Evolutionary conservation across 2,329 filamentous ascomycete species (phyloP), one percentile per base, ranked within the genome.

Genomic region (Paraphaeosphaeria sporulosa): DNA sequence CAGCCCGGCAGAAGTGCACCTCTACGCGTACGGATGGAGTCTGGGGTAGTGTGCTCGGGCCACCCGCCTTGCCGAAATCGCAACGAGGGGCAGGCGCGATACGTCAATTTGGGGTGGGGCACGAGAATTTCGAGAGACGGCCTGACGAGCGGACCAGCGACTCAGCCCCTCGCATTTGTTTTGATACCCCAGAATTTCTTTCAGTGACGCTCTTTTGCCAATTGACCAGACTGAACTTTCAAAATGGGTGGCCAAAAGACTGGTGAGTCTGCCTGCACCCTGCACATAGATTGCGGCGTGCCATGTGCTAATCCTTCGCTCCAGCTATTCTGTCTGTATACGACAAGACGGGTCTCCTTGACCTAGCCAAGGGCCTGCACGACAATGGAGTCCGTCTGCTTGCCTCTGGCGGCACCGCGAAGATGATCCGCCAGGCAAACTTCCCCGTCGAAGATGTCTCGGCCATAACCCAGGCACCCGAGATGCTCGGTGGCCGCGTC

Each of bases 391-490:
- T 78, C 48, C 72, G 77, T 70, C 90, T 99, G 67, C 86, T 99
- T 60, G 95, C 95, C 57, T 98, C 94, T 59, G 95, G 95, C 61
- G 95, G 95, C 71, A 99, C 95, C 50, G 90, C 95, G 67, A 95
- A 90, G 82, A 91, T 98, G 91, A 97, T 98, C 73, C 90, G 95
- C 76, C 95, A 99, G 79, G 95, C 93, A 71, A 93, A 93, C 50
- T 96, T 99, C 80, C 89, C 92, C 48, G 95, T 99, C 64, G 94
- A 98, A 91, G 95, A 99, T 83, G 92, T 99, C 72, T 97, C 94
- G 54, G 93, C 93, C 79, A 98, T 99, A 81, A 99, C 95, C 43
- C 84, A 84, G 63, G 94, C 95, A 13, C 95, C 95, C 58, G 95
- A 99, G 84, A 98, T 99, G 93, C 89, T 98, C 52, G 91, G 89